Percentiles rank a stretch among this genome's conserved stretches.
Conservation (phyloP, 2,329 filamentous ascomycete genomes). For the Pyricularia grisea region DNA sequence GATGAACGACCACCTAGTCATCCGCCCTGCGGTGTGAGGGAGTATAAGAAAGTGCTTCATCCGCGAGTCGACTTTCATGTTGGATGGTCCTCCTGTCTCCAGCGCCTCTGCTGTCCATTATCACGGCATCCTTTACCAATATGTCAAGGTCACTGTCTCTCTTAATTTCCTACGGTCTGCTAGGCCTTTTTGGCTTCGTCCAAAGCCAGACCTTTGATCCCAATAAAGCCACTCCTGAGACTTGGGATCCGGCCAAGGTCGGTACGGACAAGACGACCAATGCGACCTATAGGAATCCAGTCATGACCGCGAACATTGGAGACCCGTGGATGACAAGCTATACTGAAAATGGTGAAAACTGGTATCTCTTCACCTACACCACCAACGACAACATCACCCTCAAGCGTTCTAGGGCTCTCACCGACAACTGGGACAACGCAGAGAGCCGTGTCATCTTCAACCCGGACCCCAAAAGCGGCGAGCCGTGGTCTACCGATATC, state of each 20-base stretch:
- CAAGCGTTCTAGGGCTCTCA: slow-evolving; percentile 23
- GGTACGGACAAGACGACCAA: slow-evolving; percentile 24
- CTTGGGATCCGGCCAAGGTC: slow-evolving; percentile 20
- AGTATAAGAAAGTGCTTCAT: neutral
- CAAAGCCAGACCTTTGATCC: slow-evolving; percentile 3
- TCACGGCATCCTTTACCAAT: neutral
- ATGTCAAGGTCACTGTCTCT: neutral
- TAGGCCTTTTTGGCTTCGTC: neutral
- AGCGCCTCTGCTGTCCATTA: neutral
- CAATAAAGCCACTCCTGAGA: slow-evolving; percentile 14
- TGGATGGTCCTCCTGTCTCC: neutral
- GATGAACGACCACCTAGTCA: neutral
- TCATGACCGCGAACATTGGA: slow-evolving; percentile 26
- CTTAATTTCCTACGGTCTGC: neutral
- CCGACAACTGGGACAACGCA: slow-evolving; percentile 28
- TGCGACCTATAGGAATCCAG: slow-evolving; percentile 28
- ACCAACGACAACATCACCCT: slow-evolving; percentile 29
- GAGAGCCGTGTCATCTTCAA: slow-evolving; percentile 26
- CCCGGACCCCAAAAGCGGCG: slow-evolving; percentile 18
- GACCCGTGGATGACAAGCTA: slow-evolving; percentile 30
- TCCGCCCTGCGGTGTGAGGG: neutral
- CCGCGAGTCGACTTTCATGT: neutral
- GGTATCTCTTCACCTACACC: slow-evolving; percentile 29
- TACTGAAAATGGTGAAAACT: slow-evolving; percentile 19
- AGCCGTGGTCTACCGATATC: slow-evolving; percentile 24